Conservation (phyloP, 2,329 filamentous ascomycete genomes). For the Fusarium austroafricanum region DNA sequence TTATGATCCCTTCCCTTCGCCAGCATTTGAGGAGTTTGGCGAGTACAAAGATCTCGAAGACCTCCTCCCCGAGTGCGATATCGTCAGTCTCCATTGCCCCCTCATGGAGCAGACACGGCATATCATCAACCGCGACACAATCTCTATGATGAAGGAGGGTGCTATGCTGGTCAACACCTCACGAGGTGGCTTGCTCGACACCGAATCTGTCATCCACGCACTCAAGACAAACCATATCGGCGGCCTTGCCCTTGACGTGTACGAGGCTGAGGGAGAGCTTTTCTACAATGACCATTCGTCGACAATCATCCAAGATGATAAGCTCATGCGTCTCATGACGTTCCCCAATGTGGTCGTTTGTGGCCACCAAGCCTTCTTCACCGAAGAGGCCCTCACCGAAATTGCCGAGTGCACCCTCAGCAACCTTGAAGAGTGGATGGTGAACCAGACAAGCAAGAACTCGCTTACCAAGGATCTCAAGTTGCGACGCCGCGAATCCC, state of each 20-base stretch:
- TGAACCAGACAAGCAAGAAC: conserved; percentile 48
- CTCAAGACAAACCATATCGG: conserved; percentile 71
- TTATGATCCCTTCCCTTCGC: conserved; percentile 66
- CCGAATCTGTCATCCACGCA: conserved; percentile 67
- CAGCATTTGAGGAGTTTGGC: conserved; percentile 62
- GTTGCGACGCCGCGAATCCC: conserved; percentile 44
- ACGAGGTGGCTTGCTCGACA: conserved; percentile 72
- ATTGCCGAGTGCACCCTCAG: conserved; percentile 70
- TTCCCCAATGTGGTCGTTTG: conserved; percentile 76
- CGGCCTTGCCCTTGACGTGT: conserved; percentile 74
- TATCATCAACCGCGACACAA: conserved; percentile 66
- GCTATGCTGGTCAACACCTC: conserved; percentile 76
- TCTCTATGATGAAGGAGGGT: conserved; percentile 67
- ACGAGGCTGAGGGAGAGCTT: conserved; percentile 71
- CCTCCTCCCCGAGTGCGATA: conserved; percentile 67
- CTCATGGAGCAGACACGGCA: conserved; percentile 69
- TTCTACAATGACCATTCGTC: conserved; percentile 75
- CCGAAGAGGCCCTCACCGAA: conserved; percentile 71
- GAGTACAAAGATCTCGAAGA: conserved; percentile 65
- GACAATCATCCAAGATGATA: conserved; percentile 74
- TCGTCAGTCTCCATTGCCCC: conserved; percentile 75
- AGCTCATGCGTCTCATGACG: conserved; percentile 73
- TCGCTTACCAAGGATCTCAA: conserved; percentile 49
- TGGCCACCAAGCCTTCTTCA: conserved; percentile 78
- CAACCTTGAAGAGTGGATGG: conserved; percentile 64